These are phyloP conservation scores for Cyberlindnera mrakii DNA, from an alignment of 805 yeast species.

Conservation along the genomic window DNA sequence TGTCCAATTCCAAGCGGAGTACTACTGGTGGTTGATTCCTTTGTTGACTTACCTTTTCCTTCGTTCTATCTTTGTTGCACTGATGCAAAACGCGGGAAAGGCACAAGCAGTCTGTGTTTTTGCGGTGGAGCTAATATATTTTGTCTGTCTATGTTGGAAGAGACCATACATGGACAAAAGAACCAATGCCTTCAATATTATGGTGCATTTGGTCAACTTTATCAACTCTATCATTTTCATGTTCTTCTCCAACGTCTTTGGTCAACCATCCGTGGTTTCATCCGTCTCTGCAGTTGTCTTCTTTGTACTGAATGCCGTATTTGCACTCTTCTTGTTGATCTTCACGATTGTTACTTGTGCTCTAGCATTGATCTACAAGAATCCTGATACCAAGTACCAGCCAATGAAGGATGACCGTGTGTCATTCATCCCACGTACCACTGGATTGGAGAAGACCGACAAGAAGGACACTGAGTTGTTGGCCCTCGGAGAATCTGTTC, in stretches of 20 bases:
- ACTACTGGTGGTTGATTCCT: constrained; percentile 75
- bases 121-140: constrained; percentile 66
- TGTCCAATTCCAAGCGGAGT: constrained; percentile 83
- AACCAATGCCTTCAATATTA: constrained; percentile 89
- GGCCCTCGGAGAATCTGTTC: constrained; percentile 24
- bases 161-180: constrained; percentile 94
- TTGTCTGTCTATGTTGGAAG: constrained; percentile 55
- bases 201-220: constrained; percentile 72
- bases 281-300: constrained; percentile 89
- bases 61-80: constrained; percentile 80
- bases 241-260: constrained; percentile 81
- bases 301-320: constrained; percentile 83
- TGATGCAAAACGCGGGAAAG: constrained; percentile 75
- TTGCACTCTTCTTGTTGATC: constrained; percentile 74
- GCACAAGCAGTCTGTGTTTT: constrained; percentile 76
- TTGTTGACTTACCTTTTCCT: constrained; percentile 59
- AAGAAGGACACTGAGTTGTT: constrained; percentile 25
- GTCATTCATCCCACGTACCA: constrained; percentile 74
- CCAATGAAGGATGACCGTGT: constrained; percentile 96
- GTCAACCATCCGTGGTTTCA: constrained; percentile 81
- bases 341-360: constrained; percentile 86
- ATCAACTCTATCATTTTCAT: constrained; percentile 81
- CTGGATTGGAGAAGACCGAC: constrained; percentile 19
- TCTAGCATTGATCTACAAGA: constrained; percentile 76
- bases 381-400: constrained; percentile 92